phyloP scores from a whole-genome alignment of 495 filamentous ascomycete species.

The Penicillium goetzii region DNA sequence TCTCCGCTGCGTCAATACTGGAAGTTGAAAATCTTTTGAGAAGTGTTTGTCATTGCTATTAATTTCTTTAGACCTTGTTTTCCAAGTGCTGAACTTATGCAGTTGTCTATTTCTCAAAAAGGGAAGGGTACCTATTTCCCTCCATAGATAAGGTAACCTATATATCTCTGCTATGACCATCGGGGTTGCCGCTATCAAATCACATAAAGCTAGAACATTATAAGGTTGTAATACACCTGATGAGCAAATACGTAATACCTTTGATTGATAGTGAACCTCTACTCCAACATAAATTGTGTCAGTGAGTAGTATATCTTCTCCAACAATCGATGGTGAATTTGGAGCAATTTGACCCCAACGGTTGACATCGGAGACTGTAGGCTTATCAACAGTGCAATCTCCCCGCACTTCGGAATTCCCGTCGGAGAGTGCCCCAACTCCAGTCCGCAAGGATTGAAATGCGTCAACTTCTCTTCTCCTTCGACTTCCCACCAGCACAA shows the following conservation, averaged over 20 bases:
- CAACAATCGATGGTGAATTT: not conserved
- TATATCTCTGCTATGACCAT: no score
- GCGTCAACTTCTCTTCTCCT: not conserved
- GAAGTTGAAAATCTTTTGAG: no score
- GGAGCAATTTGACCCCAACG: slow-evolving; percentile 3
- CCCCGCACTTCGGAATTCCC: slow-evolving; percentile 9
- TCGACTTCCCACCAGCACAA: not conserved
- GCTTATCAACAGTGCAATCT: not conserved
- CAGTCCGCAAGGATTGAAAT: not conserved
- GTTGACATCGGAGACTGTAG: not conserved
- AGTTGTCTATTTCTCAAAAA: no score
- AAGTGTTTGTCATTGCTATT: no score
- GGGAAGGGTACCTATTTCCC: no score
- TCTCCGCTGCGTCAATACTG: no score
- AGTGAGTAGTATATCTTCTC: not conserved
- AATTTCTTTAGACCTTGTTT: no score
- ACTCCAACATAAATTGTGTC: not conserved
- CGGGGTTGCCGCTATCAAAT: no score
- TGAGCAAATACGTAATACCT: not conserved
- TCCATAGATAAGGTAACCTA: no score
- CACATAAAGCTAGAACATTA: not conserved
- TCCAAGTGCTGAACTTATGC: no score
- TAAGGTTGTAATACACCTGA: not conserved
- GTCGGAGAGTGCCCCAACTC: slow-evolving; percentile 11
- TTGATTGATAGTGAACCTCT: not conserved